Evolutionary conservation across 495 filamentous ascomycete species (phyloP).

Genomic region (Aspergillus sclerotiicarbonarius): DNA sequence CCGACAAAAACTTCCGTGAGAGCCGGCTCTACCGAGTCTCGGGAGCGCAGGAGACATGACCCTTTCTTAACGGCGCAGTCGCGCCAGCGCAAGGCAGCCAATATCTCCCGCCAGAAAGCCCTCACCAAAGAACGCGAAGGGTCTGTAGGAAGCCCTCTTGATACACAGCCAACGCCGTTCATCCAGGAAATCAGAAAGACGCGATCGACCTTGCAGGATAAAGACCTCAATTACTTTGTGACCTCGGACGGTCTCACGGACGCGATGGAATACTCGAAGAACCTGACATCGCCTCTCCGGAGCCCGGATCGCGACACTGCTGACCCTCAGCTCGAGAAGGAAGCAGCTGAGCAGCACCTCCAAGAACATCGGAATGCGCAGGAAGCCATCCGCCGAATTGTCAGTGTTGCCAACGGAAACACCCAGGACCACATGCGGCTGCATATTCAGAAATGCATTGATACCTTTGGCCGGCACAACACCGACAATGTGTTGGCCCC

Average conservation of each 20-base stretch:
- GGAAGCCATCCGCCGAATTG: constrained; percentile 74
- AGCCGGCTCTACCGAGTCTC: constrained; percentile 38
- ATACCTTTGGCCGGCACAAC: constrained; percentile 84
- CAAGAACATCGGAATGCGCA: constrained; percentile 34
- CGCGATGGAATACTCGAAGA: constrained; percentile 61
- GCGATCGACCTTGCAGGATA: constrained; percentile 26
- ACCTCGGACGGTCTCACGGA: constrained; percentile 58
- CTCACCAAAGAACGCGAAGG: constrained; percentile 60
- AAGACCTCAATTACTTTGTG: constrained; percentile 72
- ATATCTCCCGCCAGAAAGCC: constrained; percentile 66
- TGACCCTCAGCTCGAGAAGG: constrained; percentile 47
- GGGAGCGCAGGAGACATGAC: constrained; percentile 38
- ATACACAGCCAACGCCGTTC: constrained; percentile 76
- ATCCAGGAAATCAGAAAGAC: constrained; percentile 71
- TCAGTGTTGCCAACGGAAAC: constrained; percentile 68
- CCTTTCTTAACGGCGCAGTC: constrained; percentile 59
- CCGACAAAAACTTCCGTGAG: constrained; percentile 33
- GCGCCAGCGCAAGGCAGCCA: constrained; percentile 74
- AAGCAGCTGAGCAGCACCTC: constrained; percentile 26
- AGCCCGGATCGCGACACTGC: constrained; percentile 29
- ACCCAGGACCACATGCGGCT: constrained; percentile 72
- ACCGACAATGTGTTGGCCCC: constrained; percentile 71
- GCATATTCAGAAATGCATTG: constrained; percentile 79
- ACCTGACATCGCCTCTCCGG: constrained; percentile 56
- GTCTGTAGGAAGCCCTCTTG: constrained; percentile 70